Evolutionary conservation across 2,329 filamentous ascomycete species (phyloP).

Genomic region (Monosporascus sp.): DNA sequence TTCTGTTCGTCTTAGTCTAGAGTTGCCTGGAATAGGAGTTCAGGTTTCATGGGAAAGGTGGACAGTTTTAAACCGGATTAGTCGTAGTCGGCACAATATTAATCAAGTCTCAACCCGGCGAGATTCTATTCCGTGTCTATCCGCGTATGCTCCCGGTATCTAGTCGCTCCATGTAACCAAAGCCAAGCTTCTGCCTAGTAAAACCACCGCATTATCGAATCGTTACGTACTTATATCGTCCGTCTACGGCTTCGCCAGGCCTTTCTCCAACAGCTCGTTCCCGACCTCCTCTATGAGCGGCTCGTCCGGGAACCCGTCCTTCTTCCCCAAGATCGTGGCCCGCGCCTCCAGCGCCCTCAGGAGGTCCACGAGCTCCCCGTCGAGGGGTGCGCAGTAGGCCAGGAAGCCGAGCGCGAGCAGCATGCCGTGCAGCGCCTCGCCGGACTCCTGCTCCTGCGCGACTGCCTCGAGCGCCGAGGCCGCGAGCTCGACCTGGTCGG

Average conservation of each 20-base stretch:
- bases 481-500: constrained; percentile 73
- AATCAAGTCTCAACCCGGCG: too few relatives aligned
- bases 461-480: constrained; percentile 77
- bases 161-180: too few relatives aligned
- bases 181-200: too few relatives aligned
- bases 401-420: constrained; percentile 72
- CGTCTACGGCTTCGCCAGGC: constrained; percentile 32
- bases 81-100: too few relatives aligned
- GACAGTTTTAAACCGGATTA: too few relatives aligned
- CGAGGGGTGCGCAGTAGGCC: constrained; percentile 62
- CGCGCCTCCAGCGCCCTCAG: constrained; percentile 71
- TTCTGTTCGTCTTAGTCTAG: too few relatives aligned
- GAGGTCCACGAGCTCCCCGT: constrained; percentile 77
- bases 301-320: constrained; percentile 51
- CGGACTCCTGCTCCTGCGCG: constrained; percentile 52
- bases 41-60: too few relatives aligned
- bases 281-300: constrained; percentile 53
- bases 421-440: constrained; percentile 72
- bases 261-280: constrained; percentile 45
- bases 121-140: too few relatives aligned
- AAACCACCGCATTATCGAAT: too few relatives aligned
- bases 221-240: not conserved
- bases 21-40: too few relatives aligned
- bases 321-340: constrained; percentile 56
- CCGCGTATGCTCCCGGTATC: too few relatives aligned